Base-by-base conservation (phyloP, 177 flowering plant genomes). In the Tripterygium wilfordii region DNA sequence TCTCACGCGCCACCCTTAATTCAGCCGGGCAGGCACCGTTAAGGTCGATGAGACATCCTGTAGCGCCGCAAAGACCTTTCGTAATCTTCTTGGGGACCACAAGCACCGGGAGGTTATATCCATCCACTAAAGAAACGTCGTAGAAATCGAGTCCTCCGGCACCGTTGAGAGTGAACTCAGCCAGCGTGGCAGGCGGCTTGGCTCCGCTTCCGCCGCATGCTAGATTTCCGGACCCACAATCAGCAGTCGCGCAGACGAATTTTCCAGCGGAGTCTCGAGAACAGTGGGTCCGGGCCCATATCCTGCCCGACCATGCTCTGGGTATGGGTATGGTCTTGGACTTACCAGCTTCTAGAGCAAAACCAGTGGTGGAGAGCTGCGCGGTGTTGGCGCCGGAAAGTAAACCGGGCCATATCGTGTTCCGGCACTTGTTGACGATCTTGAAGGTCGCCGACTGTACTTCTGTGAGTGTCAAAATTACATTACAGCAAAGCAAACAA, bases 81-180 rank as follows among this genome's bases (percentile, higher is more conserved):
- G 36, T 49, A 5, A 69, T 69, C 1, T 68, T 63, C 38, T 28
- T 61, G 1, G 85, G 49, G 16, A 73, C 41, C 2, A 79, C 48
- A 35, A 79, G 62, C 64, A 79, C 49, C 14, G 85, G 85, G 19
- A 78, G 59, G 48, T 78, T 78, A 63, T 70, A 78, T 15, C 84
- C 87, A 56, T 72, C 79, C 29, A 74, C 79, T 20, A 74, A 38
- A 48, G 76, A 70, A n/a, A 74, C 76, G 55, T 74, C 79, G 37
- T 70, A 74, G 36, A 74, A 74, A 47, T 74, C 79, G 27, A 74
- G 48, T 0, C 69, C 71, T 6, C 54, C 52, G 36, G 51, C 67
- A 28, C 76, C 79, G 62, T 74, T 74, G 0, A 74, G 53, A 0
- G 79, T 74, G 60, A 70, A 74, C 69, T 74, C 79, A 3, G 74